Percentiles rank a stretch among this genome's conserved stretches.
Evolutionary conservation across 2,329 filamentous ascomycete species (phyloP).

Genomic region (Ophiosphaerella herpotricha): DNA sequence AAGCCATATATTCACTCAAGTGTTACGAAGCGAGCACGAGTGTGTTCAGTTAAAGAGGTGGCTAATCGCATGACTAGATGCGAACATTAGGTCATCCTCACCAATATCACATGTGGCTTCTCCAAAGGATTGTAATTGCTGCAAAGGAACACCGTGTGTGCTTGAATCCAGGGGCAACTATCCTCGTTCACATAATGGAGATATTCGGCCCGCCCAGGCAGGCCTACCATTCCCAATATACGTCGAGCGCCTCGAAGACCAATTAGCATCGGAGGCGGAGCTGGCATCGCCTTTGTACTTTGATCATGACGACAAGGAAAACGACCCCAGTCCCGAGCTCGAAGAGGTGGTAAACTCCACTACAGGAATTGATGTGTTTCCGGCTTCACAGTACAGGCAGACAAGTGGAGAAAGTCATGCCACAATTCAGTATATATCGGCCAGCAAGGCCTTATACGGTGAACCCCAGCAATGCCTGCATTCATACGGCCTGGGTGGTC

Average conservation of each 20-base stretch:
- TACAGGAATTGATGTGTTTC: slow-evolving; percentile 16
- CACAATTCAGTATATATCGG: slow-evolving; percentile 2
- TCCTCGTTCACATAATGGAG: slow-evolving; percentile 8
- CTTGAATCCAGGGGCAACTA: slow-evolving; percentile 4
- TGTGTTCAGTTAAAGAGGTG: too few species aligned
- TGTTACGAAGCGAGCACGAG: too few species aligned
- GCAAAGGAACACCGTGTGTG: slow-evolving; percentile 5
- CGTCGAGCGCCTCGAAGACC: slow-evolving; percentile 22
- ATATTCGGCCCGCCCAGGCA: slow-evolving; percentile 10
- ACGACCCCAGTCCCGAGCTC: slow-evolving; percentile 8
- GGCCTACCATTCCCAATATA: slow-evolving; percentile 21
- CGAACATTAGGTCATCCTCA: neutral
- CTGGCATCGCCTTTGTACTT: slow-evolving; percentile 21
- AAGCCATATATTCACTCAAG: neutral
- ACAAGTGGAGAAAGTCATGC: slow-evolving; percentile 7
- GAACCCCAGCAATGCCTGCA: neutral
- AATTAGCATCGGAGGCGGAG: slow-evolving; percentile 19
- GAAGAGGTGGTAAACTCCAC: slow-evolving; percentile 2
- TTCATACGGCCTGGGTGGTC: slow-evolving; percentile 21
- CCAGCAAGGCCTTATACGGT: slow-evolving; percentile 9
- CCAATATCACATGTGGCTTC: neutral
- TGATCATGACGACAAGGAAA: slow-evolving; percentile 31
- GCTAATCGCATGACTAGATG: neutral
- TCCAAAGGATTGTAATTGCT: neutral
- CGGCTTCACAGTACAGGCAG: slow-evolving; percentile 16